phyloP scores from a whole-genome alignment of 2,329 filamentous ascomycete species.

The Sclerotinia minor region DNA sequence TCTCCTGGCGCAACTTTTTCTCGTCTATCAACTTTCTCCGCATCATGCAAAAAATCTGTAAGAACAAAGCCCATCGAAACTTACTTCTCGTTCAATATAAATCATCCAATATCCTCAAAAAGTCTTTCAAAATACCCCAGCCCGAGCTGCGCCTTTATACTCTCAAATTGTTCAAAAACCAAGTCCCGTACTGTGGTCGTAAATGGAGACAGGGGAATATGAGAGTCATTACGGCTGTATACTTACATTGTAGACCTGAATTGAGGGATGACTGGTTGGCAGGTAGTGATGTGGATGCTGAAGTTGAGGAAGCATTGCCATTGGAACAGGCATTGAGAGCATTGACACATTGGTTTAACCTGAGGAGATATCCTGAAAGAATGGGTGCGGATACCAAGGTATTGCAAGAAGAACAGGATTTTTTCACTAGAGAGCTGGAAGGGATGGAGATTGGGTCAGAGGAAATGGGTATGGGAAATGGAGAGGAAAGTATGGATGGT shows the following conservation, averaged over 20 bases:
- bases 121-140: conserved; percentile 87
- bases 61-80: conserved; percentile 91
- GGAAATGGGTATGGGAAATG: conserved; percentile 34
- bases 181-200: conserved; percentile 95
- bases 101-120: conserved; percentile 86
- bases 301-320: conserved; percentile 89
- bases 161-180: conserved; percentile 96
- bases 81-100: conserved; percentile 94
- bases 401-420: conserved; percentile 73
- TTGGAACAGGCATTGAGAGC: conserved; percentile 87
- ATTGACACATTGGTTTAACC: conserved; percentile 92
- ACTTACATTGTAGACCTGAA: conserved; percentile 89
- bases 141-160: conserved; percentile 87
- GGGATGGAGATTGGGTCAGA: conserved; percentile 57
- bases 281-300: conserved; percentile 86
- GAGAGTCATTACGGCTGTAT: conserved; percentile 97
- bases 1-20: conserved; percentile 94
- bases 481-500: conserved; percentile 25
- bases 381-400: conserved; percentile 59
- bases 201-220: conserved; percentile 99
- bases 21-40: conserved; percentile 92
- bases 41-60: conserved; percentile 96
- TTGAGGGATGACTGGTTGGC: conserved; percentile 93
- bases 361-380: conserved; percentile 76
- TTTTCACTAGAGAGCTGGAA: conserved; percentile 76